Percentiles rank a stretch among this genome's conserved stretches.
Evolutionary conservation across 768 basidiomycete genomes (phyloP).

Genomic region (Mycena sanguinolenta): DNA sequence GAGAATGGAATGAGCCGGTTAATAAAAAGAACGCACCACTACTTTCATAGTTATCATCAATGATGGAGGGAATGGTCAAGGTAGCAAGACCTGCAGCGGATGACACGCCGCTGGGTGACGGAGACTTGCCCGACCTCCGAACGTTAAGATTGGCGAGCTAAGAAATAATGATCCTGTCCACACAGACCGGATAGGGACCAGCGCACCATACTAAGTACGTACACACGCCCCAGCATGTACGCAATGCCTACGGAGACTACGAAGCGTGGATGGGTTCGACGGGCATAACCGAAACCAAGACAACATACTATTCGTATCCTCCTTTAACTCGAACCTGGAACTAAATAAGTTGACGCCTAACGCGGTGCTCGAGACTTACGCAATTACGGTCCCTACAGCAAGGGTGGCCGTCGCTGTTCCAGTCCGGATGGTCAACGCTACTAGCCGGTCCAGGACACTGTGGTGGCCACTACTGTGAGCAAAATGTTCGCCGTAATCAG

Average conservation of each 20-base stretch:
- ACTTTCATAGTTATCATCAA: not conserved
- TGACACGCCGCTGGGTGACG: slow-evolving; percentile 1
- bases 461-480: slow-evolving; percentile 17
- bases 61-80: slow-evolving; percentile 14
- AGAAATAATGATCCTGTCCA: slow-evolving; percentile 3
- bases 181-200: slow-evolving; percentile 6
- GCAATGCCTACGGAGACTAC: slow-evolving; percentile 14
- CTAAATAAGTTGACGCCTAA: slow-evolving; percentile 17
- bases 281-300: not conserved
- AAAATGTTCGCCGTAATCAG: slow-evolving; percentile 9
- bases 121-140: slow-evolving; percentile 25
- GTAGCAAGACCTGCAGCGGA: slow-evolving; percentile 18
- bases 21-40: slow-evolving; percentile 15
- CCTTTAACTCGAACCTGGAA: slow-evolving; percentile 19
- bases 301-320: slow-evolving; percentile 16
- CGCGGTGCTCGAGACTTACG: slow-evolving; percentile 14
- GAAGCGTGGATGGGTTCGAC: slow-evolving; percentile 6
- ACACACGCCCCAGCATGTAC: slow-evolving; percentile 22
- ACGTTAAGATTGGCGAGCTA: slow-evolving; percentile 31
- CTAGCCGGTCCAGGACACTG: slow-evolving; percentile 1
- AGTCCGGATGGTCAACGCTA: slow-evolving; percentile 22
- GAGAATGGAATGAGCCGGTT: slow-evolving; percentile 3
- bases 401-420: slow-evolving; percentile 26
- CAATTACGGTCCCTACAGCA: slow-evolving; percentile 13
- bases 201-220: slow-evolving; percentile 29